phyloP scores from a whole-genome alignment of 441 rosid genomes.

The Eugenia klotzschiana region DNA sequence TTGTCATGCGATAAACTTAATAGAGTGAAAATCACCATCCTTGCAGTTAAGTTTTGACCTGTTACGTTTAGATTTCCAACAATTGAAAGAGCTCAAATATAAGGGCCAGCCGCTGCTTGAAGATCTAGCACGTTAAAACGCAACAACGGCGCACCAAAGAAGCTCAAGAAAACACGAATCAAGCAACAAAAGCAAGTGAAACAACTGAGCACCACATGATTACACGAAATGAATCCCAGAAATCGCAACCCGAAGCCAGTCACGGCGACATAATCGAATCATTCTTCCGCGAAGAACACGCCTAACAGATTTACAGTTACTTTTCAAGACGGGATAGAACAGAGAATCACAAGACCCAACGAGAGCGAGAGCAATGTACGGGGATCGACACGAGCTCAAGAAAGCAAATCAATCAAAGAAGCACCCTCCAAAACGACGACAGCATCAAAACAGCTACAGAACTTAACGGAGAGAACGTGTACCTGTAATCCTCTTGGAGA shows the following conservation, averaged over 20 bases:
- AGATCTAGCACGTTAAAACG: background rate
- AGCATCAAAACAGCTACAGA: background rate
- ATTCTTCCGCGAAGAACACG: background rate
- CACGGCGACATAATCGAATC: background rate
- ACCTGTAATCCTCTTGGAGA: constrained; percentile 59
- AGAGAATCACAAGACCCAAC: background rate
- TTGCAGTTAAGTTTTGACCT: background rate
- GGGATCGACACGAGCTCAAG: background rate
- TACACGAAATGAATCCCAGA: background rate
- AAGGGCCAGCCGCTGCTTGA: background rate
- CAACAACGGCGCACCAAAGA: background rate
- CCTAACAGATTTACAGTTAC: background rate
- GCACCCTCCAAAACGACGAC: background rate
- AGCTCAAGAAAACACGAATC: background rate
- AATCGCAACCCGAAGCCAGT: background rate
- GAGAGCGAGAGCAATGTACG: background rate
- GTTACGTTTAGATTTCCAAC: background rate
- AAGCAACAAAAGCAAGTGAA: background rate
- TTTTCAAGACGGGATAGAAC: background rate
- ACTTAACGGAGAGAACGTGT: background rate
- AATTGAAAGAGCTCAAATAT: background rate
- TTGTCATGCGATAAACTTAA: background rate
- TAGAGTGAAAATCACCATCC: background rate
- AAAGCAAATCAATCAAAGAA: background rate
- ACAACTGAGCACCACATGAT: background rate